Evolutionary conservation across 2,329 filamentous ascomycete species (phyloP).

Genomic region (Talaromyces islandicus): DNA sequence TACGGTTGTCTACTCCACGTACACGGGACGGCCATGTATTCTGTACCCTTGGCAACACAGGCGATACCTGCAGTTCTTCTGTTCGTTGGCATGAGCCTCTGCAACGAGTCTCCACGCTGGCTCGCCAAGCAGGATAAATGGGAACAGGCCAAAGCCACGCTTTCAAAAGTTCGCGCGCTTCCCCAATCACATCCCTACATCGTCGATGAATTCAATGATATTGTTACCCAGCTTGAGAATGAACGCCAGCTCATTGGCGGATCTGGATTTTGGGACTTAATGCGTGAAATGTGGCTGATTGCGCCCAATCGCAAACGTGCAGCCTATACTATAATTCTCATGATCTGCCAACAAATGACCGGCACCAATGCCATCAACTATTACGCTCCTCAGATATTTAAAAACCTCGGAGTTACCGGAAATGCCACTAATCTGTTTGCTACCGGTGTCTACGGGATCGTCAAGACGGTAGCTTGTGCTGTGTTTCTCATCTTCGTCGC

Average conservation of each 20-base stretch:
- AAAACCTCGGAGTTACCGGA: conserved; percentile 54
- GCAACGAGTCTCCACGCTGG: conserved; percentile 63
- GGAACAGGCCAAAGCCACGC: conserved; percentile 55
- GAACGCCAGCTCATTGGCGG: conserved; percentile 51
- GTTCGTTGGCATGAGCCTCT: conserved; percentile 55
- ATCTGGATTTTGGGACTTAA: conserved; percentile 22
- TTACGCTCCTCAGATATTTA: conserved; percentile 66
- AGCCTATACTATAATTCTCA: conserved; percentile 15
- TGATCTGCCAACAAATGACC: conserved; percentile 51
- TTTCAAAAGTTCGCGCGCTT: conserved; percentile 54
- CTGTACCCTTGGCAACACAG: conserved; percentile 61
- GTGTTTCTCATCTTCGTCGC: conserved; percentile 62
- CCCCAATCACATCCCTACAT: conserved; percentile 49
- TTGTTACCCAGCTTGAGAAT: conserved; percentile 55
- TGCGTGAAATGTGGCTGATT: conserved; percentile 25
- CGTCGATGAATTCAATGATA: conserved; percentile 56
- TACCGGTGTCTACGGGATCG: conserved; percentile 67
- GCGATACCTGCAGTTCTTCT: conserved; percentile 58
- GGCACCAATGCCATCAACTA: conserved; percentile 58
- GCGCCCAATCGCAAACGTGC: background rate
- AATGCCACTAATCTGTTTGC: conserved; percentile 60
- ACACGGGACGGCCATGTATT: conserved; percentile 41
- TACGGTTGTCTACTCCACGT: conserved; percentile 48
- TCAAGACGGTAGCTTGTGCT: conserved; percentile 61
- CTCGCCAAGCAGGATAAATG: conserved; percentile 62